Percentiles rank a stretch among this genome's conserved stretches.
These are phyloP conservation scores for Coleophoma cylindrospora DNA, from an alignment of 2,329 filamentous ascomycete species.

Conservation along the genomic window DNA sequence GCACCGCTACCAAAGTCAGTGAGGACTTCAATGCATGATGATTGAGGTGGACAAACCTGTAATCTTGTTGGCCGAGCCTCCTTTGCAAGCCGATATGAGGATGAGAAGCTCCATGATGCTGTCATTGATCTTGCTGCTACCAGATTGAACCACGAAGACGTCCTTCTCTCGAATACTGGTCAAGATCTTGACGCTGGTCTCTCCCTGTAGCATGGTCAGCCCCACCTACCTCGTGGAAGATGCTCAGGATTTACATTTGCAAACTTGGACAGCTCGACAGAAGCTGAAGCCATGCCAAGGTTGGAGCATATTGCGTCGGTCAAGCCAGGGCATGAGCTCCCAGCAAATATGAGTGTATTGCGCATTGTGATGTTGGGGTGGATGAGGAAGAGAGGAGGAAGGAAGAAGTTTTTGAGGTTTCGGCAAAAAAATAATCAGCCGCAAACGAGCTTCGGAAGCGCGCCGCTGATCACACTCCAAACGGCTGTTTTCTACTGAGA, in stretches of 20 bases:
- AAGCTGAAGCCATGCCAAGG: conserved; percentile 59
- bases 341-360: conserved; percentile 63
- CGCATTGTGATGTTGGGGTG: conserved; percentile 40
- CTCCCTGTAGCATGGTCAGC: conserved; percentile 45
- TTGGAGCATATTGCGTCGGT: conserved; percentile 64
- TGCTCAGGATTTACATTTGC: conserved; percentile 53
- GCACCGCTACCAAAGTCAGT: conserved; percentile 55
- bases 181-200: conserved; percentile 65
- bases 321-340: conserved; percentile 61
- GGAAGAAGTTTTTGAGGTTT: not conserved
- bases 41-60: conserved; percentile 60
- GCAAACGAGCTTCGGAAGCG: conserved; percentile 3
- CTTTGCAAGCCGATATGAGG: conserved; percentile 98
- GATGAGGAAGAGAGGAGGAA: conserved; percentile 3
- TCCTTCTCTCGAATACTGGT: conserved; percentile 91
- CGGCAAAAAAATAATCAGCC: not conserved
- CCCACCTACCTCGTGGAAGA: conserved; percentile 17
- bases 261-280: conserved; percentile 64
- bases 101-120: conserved; percentile 99
- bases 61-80: conserved; percentile 92
- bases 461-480: not conserved
- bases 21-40: not conserved
- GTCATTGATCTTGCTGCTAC: conserved; percentile 94
- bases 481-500: too few species aligned
- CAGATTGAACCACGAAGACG: conserved; percentile 97